phyloP scores from a whole-genome alignment of 73 alveolate species.

The Halteria grandinella region DNA sequence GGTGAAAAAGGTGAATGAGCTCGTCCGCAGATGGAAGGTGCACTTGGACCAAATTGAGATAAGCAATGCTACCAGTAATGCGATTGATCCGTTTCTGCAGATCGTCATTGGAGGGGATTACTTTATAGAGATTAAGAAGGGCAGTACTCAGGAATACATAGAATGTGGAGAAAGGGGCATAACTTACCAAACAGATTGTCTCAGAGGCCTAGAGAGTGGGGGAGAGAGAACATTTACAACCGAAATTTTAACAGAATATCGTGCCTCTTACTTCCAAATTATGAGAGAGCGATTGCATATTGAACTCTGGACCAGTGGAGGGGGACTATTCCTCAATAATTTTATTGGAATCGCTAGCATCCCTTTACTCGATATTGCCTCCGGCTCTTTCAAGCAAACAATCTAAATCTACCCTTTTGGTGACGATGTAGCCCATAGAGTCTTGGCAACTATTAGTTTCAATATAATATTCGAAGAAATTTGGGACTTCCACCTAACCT shows the following conservation, averaged over 20 bases:
- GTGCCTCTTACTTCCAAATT: conserved; percentile 55
- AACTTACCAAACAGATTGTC: conserved; percentile 48
- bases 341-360: conserved; percentile 40
- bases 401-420: not conserved
- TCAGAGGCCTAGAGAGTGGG: conserved; percentile 35
- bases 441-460: conserved; percentile 29
- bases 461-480: conserved; percentile 46
- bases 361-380: conserved; percentile 44
- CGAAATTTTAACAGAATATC: conserved; percentile 45
- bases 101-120: conserved; percentile 66
- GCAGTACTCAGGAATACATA: not conserved
- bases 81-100: conserved; percentile 53
- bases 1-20: conserved; percentile 39
- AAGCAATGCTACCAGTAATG: conserved; percentile 5
- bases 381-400: conserved; percentile 36
- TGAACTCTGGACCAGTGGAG: conserved; percentile 58
- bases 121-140: conserved; percentile 49
- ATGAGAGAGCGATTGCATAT: conserved; percentile 52
- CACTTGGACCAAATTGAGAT: conserved; percentile 46
- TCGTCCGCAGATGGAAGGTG: conserved; percentile 61
- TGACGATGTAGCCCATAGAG: not conserved
- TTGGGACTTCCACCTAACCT: conserved; percentile 66
- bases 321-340: conserved; percentile 19
- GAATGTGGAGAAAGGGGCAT: conserved; percentile 54
- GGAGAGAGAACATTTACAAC: conserved; percentile 29